Evolutionary conservation across 331 rosid genomes (phyloP).

Genomic region (Spiraea crenata): DNA sequence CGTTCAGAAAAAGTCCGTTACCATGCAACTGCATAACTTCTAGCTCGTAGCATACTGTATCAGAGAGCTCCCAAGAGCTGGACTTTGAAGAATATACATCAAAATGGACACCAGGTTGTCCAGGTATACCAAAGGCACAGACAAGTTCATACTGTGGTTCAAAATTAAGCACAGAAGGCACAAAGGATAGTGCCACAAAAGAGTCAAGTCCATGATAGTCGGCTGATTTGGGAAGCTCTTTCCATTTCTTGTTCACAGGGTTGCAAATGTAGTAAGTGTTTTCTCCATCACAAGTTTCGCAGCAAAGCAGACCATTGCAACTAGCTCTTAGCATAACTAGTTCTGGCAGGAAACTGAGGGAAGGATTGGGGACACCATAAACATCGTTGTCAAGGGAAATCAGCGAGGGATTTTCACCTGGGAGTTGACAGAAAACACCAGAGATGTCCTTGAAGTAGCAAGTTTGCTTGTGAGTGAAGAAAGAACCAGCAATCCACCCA

Average conservation of each 20-base stretch:
- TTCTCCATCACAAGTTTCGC: conserved; percentile 10
- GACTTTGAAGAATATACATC: conserved; percentile 48
- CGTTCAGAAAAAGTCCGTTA: conserved; percentile 31
- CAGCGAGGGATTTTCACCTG: conserved; percentile 6
- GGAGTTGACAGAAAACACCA: conserved; percentile 32
- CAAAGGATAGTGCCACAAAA: conserved; percentile 29
- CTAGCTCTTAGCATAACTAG: conserved; percentile 6
- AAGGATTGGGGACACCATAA: conserved; percentile 32
- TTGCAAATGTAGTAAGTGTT: conserved; percentile 35
- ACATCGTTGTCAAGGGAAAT: conserved; percentile 25
- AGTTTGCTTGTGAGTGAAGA: conserved; percentile 32
- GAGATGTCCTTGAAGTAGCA: conserved; percentile 25
- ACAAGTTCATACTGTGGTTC: conserved; percentile 31
- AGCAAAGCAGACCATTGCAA: conserved; percentile 44
- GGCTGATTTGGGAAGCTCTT: conserved; percentile 26
- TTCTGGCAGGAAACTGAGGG: conserved; percentile 31
- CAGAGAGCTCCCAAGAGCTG: conserved; percentile 32
- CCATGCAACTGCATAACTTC: conserved; percentile 11
- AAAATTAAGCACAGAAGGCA: conserved; percentile 27
- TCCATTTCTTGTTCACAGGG: conserved; percentile 35
- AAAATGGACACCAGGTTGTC: conserved; percentile 9
- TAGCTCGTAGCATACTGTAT: conserved; percentile 23
- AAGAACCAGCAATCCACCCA: conserved; percentile 24
- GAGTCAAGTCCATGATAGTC: conserved; percentile 25
- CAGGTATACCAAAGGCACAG: conserved; percentile 25